Evolutionary conservation across 495 filamentous ascomycete species (phyloP), one percentile per base, ranked within the genome.

Genomic region (Ramalina intermedia): DNA sequence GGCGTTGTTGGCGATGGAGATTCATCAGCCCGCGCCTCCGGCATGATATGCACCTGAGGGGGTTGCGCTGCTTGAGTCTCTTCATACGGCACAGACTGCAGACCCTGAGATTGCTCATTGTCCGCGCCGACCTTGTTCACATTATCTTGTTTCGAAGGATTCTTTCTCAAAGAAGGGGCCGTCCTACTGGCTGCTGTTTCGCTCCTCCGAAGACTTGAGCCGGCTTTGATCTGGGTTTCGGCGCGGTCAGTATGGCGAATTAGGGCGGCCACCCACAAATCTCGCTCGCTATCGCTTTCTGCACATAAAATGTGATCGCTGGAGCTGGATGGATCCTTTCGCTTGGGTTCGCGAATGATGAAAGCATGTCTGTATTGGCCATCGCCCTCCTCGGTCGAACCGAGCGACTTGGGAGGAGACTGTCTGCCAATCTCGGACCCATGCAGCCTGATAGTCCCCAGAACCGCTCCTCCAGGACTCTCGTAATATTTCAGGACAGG

Each of bases 301-400:
- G 90, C 88, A 58, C 91, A 98, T 14, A 98, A 67, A 8, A 96
- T 87, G 65, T 98, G 91, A 40, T 89, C 84, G n/a, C 94, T 86
- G 38, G 87, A 72, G 55, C 82, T 91, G 16, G 72, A 82, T 5
- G 89, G 85, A 63, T 98, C 93, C 63, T 96, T 98, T 63, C 85
- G 85, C 69, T 96, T 98, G 1, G 88, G 89, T 62, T 98, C 91
- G 37, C 95, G 58, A 46, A 98, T 83, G 41, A 96, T 70, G 65
- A 98, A 96, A 5, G 93, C 91, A 68, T 98, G 91, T 9, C 91
- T 82, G 61, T 94, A 96, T 60, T 96, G 85, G 56, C 91, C 94
- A 40, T 98, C 91, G 36, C 78, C 70, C 49, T 94, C 87, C 37
- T 83, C 81, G 18, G 77, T 74, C 18, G 63, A 64, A 18, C 73